A percentile compares a stretch with the other conserved stretches of the same genome.
Evolutionary conservation across 768 basidiomycete genomes (phyloP).

Genomic region (Phylloporus arenicola): DNA sequence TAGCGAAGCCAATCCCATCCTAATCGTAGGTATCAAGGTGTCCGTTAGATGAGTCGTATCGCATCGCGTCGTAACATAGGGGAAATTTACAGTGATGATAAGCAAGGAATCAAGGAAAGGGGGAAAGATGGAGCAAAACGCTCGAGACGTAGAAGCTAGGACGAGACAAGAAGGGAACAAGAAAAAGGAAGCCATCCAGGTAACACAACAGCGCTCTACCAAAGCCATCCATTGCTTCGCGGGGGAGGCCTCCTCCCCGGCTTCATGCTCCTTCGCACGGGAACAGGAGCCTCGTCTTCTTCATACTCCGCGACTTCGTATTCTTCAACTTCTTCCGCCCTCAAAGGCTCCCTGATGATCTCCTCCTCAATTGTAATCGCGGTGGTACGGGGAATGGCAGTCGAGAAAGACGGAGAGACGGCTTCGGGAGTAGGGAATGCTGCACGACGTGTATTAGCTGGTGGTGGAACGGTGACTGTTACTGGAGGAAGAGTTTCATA

Average conservation of each 20-base stretch:
- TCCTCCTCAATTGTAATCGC: constrained; percentile 66
- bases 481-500: constrained; percentile 46
- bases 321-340: constrained; percentile 34
- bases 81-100: constrained; percentile 11
- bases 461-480: constrained; percentile 67
- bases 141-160: constrained; percentile 23
- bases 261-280: constrained; percentile 38
- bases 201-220: constrained; percentile 34
- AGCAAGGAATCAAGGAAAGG: constrained; percentile 9
- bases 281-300: constrained; percentile 39
- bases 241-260: constrained; percentile 47
- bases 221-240: constrained; percentile 50
- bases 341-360: constrained; percentile 30
- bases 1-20: constrained; percentile 9
- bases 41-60: constrained; percentile 27
- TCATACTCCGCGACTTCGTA: constrained; percentile 38
- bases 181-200: constrained; percentile 33
- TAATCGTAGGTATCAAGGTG: constrained; percentile 8
- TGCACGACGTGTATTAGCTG: constrained; percentile 73
- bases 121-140: constrained; percentile 16
- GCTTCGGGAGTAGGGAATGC: constrained; percentile 68
- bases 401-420: constrained; percentile 48
- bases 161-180: constrained; percentile 17
- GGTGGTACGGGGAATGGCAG: constrained; percentile 70
- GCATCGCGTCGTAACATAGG: constrained; percentile 17